Evolutionary conservation across 345 rosid genomes (phyloP).

Genomic region (Gynandropsis gynandra): DNA sequence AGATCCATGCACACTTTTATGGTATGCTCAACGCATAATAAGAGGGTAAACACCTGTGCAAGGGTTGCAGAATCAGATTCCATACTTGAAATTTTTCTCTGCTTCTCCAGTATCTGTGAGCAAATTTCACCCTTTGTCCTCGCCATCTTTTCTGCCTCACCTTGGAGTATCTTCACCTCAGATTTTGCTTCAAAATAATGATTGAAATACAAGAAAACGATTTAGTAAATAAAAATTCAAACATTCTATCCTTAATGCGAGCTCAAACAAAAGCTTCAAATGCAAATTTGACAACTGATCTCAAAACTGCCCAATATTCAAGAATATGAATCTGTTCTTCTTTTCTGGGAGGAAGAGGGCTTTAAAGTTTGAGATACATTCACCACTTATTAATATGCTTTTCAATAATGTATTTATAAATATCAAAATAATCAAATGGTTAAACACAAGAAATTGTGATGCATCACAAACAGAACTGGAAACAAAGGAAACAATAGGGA

Average conservation of each 20-base stretch:
- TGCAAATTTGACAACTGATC: slow-evolving; percentile 8
- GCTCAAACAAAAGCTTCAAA: background rate
- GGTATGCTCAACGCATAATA: background rate
- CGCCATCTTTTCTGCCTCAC: slow-evolving; percentile 43
- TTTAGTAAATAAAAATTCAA: no score
- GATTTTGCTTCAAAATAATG: slow-evolving; percentile 39
- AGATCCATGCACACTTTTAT: background rate
- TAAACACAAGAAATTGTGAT: background rate
- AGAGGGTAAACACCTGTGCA: slow-evolving; percentile 37
- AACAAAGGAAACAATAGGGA: background rate
- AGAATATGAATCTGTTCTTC: background rate
- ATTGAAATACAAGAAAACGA: background rate
- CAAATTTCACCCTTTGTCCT: slow-evolving; percentile 50
- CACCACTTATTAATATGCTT: no score
- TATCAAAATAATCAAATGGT: background rate
- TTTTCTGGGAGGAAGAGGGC: no score
- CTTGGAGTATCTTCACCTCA: slow-evolving; percentile 35
- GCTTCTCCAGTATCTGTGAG: slow-evolving; percentile 48
- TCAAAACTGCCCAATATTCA: slow-evolving; percentile 4
- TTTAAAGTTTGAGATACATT: no score
- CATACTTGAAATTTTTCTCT: slow-evolving; percentile 41
- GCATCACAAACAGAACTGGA: background rate
- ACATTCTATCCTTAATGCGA: background rate
- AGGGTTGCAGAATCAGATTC: slow-evolving; percentile 58
- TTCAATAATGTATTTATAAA: no score